Conservation (phyloP, 352 stramenopile species). For the Pelagophyceae sp. region DNA sequence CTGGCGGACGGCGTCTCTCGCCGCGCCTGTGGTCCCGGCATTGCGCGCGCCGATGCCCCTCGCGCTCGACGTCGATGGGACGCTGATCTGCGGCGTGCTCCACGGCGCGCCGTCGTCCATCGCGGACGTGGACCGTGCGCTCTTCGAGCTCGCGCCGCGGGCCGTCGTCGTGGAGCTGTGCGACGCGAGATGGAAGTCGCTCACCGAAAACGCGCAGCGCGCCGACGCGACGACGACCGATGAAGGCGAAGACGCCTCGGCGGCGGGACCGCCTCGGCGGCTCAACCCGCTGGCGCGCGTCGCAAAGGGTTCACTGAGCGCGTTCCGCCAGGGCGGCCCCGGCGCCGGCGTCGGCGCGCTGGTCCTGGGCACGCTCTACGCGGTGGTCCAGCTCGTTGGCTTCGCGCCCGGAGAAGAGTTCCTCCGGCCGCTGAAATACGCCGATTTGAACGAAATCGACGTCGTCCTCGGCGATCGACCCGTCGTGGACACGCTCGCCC, state of each 20-base stretch:
- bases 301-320: no score
- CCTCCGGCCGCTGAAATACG: background rate
- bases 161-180: background rate
- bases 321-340: no score
- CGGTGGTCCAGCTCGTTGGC: background rate
- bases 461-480: constrained; percentile 4
- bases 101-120: background rate
- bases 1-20: no score
- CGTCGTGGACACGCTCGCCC: background rate
- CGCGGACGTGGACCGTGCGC: background rate
- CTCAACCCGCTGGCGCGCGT: no score
- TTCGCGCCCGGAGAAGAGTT: background rate
- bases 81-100: background rate
- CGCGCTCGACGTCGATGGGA: no score
- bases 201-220: background rate
- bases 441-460: background rate
- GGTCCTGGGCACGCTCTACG: background rate
- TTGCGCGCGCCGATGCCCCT: no score
- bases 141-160: background rate
- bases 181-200: background rate
- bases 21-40: no score
- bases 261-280: no score
- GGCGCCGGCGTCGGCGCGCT: background rate
- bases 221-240: background rate
- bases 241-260: no score